Evolutionary conservation across 2,329 filamentous ascomycete species (phyloP).

Genomic region (Phoma sp.): DNA sequence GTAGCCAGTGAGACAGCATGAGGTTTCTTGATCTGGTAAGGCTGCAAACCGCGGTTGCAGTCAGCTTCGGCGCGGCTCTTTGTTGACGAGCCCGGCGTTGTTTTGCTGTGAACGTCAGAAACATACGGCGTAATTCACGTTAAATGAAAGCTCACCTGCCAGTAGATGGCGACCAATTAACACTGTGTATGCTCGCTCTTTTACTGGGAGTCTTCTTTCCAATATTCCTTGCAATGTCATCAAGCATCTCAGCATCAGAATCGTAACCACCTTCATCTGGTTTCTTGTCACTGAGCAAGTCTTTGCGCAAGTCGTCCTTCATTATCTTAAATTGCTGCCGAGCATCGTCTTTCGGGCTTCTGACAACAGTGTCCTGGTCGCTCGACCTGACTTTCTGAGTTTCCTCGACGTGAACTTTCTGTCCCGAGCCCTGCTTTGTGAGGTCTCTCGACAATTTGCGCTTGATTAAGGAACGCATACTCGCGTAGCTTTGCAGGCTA

Average conservation of each 20-base stretch:
- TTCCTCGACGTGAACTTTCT: slow-evolving; percentile 6
- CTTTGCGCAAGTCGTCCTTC: slow-evolving; percentile 41
- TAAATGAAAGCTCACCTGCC: slow-evolving; percentile 28
- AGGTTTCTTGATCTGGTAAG: slow-evolving; percentile 34
- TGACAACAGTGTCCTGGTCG: slow-evolving; percentile 36
- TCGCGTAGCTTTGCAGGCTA: slow-evolving; percentile 45
- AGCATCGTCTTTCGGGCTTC: slow-evolving; percentile 24
- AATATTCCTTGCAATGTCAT: slow-evolving; percentile 41
- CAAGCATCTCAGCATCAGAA: slow-evolving; percentile 46
- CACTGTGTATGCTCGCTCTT: slow-evolving; percentile 45
- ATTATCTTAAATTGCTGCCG: slow-evolving; percentile 40
- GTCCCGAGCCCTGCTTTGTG: slow-evolving; percentile 20
- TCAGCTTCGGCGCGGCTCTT: slow-evolving; percentile 22
- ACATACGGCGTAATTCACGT: neutral
- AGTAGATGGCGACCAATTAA: slow-evolving; percentile 43
- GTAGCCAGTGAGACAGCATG: slow-evolving; percentile 23
- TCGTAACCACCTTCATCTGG: slow-evolving; percentile 48
- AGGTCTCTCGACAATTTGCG: slow-evolving; percentile 42
- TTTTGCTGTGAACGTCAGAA: slow-evolving; percentile 34
- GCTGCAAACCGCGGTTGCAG: slow-evolving; percentile 18
- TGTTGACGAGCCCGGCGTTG: slow-evolving; percentile 34
- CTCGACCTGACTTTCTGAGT: slow-evolving; percentile 13
- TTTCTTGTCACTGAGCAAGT: slow-evolving; percentile 42
- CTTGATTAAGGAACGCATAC: slow-evolving; percentile 44
- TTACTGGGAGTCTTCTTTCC: slow-evolving; percentile 41